Base-by-base conservation (phyloP, 768 basidiomycete genomes). In the Kwoniella botswanensis region DNA sequence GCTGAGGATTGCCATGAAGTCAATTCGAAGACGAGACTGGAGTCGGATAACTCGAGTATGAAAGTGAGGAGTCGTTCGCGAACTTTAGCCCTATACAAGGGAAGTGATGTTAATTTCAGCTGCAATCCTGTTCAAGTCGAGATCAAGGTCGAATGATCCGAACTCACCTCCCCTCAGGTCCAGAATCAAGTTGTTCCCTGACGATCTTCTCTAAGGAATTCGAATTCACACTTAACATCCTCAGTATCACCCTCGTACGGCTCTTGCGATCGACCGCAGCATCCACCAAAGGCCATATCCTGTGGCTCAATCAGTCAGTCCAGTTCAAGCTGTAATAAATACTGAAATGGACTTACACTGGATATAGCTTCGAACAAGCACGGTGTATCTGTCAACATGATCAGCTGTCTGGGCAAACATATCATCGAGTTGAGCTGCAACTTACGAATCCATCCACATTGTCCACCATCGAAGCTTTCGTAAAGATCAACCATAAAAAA, bases 401-500 rank as follows among this genome's bases (percentile, higher is more conserved):
- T 46, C 57, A 59, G 18, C 26, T 26, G 13, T 6, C 6, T 52
- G 13, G 1, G 21, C 21, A 7, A 50, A 17, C 35, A 50, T 3
- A 17, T 43, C 43, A 11, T 43, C 60, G 60, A 44, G 2, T 24
- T 7, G 46, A 21, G 43, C 62, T 6, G 24, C 41, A 69, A 52
- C 74, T 65, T 58, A 79, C 74, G 46, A 72, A 76, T 18, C 73
- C 74, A 41, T 79, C 76, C 2, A 73, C 55, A 50, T 77, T 76
- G 3, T 54, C 57, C 4, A 71, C 71, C 24, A 54, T 21, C 17
- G 56, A 63, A 3, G 74, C 70, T 53, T 70, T 69, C n/a, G 64
- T 72, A 21, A 76, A 72, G 9, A 79, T 55, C 7, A 79, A 65
- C 79, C 76, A 79, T 46, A 79, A 21, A 60, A 76, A 75, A 42